Base-by-base conservation (phyloP, 768 basidiomycete species). In the Cystobasidiopsis lactophilus region DNA sequence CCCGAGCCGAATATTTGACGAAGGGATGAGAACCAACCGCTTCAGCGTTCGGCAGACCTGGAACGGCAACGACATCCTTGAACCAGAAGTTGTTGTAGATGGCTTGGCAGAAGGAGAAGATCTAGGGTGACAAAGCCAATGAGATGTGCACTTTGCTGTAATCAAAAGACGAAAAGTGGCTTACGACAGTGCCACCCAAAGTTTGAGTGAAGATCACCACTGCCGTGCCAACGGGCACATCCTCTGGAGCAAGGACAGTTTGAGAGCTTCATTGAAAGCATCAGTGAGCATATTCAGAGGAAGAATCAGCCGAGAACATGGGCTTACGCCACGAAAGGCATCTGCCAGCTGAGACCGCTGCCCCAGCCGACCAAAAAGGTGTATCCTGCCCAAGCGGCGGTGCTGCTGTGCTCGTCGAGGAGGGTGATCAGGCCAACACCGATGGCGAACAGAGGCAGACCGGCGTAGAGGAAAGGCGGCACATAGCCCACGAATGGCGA, bases 341-440 rank as follows among this genome's bases (percentile, higher is more conserved):
- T 51, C 50, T 31, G 27, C 27, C 27, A 51, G 40, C 38, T 18
- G 11, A 51, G 11, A 18, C 50, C 50, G 9, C 9, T 16, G 9
- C 33, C 33, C 9, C 7, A 35, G 33, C 33, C 33, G 33, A 35
- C 16, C 33, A 35, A 7, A 31, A 51, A 51, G 30, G 50, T 51
- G 30, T 47, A 19, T 38, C 50, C 50, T 7, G 50, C 50, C 50
- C 50, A 51, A 33, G 27, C 27, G 23, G 50, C 38, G 14, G 50
- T 51, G 33, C 33, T 38, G 40, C 16, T 47, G 50, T 51, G 35
- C 27, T 51, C n/a, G 50, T 51, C 26, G 50, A 51, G 50, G 40
- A 39, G 38, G 26, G 33, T 39, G 16, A 51, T 13, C 16, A 27
- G 29, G 14, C 50, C 50, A 23, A 47, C 16, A 5, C 27, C n/a